Evolutionary conservation across 306 rosid species (phyloP).

Genomic region (Morella rubra): DNA sequence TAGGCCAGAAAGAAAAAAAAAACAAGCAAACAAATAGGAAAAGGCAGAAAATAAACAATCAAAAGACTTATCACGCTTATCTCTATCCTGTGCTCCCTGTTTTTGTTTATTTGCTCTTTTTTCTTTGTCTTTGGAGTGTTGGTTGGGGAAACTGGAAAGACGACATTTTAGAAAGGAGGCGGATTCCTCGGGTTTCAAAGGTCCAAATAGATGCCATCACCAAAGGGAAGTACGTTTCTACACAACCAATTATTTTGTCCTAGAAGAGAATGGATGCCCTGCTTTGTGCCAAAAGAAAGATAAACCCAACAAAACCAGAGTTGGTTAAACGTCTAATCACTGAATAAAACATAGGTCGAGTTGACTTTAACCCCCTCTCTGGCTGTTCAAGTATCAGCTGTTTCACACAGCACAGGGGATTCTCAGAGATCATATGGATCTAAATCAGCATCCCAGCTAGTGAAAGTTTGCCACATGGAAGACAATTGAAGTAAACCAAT

Average conservation of each 20-base stretch:
- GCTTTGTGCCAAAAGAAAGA: background rate
- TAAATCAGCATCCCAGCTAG: background rate
- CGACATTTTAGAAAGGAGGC: background rate
- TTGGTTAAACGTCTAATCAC: constrained; percentile 43
- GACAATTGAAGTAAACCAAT: constrained; percentile 11
- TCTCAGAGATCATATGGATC: constrained; percentile 1
- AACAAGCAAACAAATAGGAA: no score
- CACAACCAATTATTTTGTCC: background rate
- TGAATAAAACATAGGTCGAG: constrained; percentile 31
- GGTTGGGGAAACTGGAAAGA: background rate
- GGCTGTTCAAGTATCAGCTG: constrained; percentile 22
- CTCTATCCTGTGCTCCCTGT: background rate
- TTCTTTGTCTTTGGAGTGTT: background rate
- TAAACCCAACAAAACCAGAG: background rate
- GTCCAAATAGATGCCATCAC: background rate
- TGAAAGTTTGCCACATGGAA: constrained; percentile 29
- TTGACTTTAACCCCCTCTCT: constrained; percentile 37
- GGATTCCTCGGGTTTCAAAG: background rate
- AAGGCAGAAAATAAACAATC: no score
- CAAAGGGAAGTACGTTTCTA: background rate
- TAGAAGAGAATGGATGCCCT: background rate
- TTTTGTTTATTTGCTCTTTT: background rate
- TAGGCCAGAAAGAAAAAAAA: no score
- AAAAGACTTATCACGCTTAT: no score
- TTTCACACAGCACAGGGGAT: constrained; percentile 43